Percentiles rank a stretch among this genome's conserved stretches.
Evolutionary conservation across 2,329 filamentous ascomycete species (phyloP).

Genomic region (Stagonosporopsis rhizophila): DNA sequence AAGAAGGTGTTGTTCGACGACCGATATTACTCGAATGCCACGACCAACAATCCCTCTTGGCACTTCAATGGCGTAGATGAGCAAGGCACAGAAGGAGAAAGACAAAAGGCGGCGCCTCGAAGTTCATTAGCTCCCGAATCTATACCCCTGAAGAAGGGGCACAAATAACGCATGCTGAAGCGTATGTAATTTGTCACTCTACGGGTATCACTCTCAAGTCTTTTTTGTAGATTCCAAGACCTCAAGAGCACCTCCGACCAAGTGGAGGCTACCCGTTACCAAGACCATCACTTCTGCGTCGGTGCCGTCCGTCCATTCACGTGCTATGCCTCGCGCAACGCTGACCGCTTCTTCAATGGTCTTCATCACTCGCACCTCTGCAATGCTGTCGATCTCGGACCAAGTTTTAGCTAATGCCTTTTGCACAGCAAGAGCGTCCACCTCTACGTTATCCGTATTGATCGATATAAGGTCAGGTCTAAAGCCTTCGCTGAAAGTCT

Average conservation of each 20-base stretch:
- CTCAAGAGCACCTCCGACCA: slow-evolving; percentile 80
- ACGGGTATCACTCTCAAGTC: slow-evolving; percentile 30
- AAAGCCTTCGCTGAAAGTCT: slow-evolving; percentile 68
- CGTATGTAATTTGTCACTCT: slow-evolving; percentile 8
- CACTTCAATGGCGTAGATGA: not conserved
- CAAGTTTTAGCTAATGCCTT: slow-evolving; percentile 68
- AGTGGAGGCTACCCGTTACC: slow-evolving; percentile 83
- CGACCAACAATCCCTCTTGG: slow-evolving; percentile 3
- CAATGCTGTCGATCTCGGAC: slow-evolving; percentile 51
- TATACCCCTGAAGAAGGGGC: too few relatives aligned
- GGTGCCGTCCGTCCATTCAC: slow-evolving; percentile 34
- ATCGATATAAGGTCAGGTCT: slow-evolving; percentile 68
- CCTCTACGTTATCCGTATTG: slow-evolving; percentile 65
- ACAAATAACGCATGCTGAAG: slow-evolving; percentile 31
- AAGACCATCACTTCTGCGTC: slow-evolving; percentile 65
- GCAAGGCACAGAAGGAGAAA: too few relatives aligned
- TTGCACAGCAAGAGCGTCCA: slow-evolving; percentile 70
- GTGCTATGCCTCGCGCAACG: slow-evolving; percentile 57
- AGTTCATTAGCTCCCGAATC: too few relatives aligned
- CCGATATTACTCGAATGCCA: not conserved
- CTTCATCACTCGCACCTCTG: slow-evolving; percentile 62
- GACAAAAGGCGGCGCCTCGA: too few relatives aligned
- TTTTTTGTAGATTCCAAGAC: slow-evolving; percentile 63
- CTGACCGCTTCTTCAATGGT: slow-evolving; percentile 76
- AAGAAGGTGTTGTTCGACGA: not conserved